Evolutionary conservation across 306 rosid genomes (phyloP).

Genomic region (Malus asiatica): DNA sequence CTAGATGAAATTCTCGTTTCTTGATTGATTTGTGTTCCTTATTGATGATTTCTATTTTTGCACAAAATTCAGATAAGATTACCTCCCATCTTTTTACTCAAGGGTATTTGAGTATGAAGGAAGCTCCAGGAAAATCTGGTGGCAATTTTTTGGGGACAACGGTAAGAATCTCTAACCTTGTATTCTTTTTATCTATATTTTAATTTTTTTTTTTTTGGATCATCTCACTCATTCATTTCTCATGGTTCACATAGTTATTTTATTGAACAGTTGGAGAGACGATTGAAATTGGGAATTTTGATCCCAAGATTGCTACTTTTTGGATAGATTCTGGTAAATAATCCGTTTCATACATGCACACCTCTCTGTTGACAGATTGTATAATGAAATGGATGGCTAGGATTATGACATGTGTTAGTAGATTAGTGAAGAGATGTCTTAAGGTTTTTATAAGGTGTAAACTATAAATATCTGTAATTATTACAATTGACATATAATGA

Average conservation of each 20-base stretch:
- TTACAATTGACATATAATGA: too few relatives aligned
- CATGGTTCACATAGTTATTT: neutral
- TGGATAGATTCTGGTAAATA: too few relatives aligned
- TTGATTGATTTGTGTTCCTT: neutral
- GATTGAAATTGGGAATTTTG: too few relatives aligned
- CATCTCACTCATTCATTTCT: neutral
- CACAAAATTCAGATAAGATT: slow-evolving; percentile 61
- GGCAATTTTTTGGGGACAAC: slow-evolving; percentile 93
- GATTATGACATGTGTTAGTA: too few relatives aligned
- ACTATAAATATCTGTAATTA: too few relatives aligned
- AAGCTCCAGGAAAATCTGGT: slow-evolving; percentile 81
- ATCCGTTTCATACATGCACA: too few relatives aligned
- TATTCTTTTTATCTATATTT: neutral
- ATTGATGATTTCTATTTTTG: slow-evolving; percentile 1
- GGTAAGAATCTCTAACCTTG: slow-evolving; percentile 34
- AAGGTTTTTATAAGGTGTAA: too few relatives aligned
- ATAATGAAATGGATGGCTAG: too few relatives aligned
- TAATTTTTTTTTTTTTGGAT: neutral
- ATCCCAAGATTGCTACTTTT: too few relatives aligned
- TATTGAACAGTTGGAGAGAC: too few relatives aligned
- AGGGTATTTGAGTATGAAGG: slow-evolving; percentile 95
- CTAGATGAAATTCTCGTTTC: neutral
- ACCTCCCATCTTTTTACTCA: slow-evolving; percentile 89
- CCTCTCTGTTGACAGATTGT: too few relatives aligned
- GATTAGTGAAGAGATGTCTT: neutral